Base-by-base conservation (phyloP, 441 rosid genomes). In the Populus tomentosa region DNA sequence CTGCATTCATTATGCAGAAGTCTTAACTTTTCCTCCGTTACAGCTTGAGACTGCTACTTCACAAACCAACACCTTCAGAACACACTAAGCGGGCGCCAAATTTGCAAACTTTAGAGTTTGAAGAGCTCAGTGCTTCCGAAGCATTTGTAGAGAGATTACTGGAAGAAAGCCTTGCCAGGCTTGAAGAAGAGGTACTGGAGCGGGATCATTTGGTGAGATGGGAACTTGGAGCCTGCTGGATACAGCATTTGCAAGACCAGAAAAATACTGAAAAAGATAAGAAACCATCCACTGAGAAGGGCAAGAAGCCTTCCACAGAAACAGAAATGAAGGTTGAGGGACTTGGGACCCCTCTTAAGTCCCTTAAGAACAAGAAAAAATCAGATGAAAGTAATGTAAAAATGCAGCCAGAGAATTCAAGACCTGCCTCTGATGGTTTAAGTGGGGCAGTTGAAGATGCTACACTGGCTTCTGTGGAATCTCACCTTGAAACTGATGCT, bases 321-420 rank as follows among this genome's bases (percentile, higher is more conserved):
- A 88, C 81, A 77, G 98, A 94, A 82, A 86, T 97, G 92, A 93
- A 94, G 86, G 95, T 97, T 71, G 98, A 97, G 91, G 99, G 99
- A 78, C 98, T 97, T 69, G 98, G 99, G 70, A 92, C 87, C 73
- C 94, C 99, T 77, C 99, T 97, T 63, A 89, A 87, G 82, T 91
- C 97, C 70, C 97, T 97, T 75, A 94, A 86, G 84, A 88, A 87
- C 80, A 95, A 86, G 92, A 93, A 89, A 77, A 92, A 82, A 75
- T 73, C 84, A 40, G 98, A 87, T 67, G 91, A 79, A 64, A 84
- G 67, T 74, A 81, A 80, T 80, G 79, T 32, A 38, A 89, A 84
- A 82, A 67, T 79, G 72, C 84, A 75, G 72, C 79, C 81, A 72
- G 90, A 82, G 82, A 83, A 82, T 82, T 80, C 81, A 65, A 82